phyloP scores from a whole-genome alignment of 2,329 filamentous ascomycete genomes.

The Xylariaceae sp. region DNA sequence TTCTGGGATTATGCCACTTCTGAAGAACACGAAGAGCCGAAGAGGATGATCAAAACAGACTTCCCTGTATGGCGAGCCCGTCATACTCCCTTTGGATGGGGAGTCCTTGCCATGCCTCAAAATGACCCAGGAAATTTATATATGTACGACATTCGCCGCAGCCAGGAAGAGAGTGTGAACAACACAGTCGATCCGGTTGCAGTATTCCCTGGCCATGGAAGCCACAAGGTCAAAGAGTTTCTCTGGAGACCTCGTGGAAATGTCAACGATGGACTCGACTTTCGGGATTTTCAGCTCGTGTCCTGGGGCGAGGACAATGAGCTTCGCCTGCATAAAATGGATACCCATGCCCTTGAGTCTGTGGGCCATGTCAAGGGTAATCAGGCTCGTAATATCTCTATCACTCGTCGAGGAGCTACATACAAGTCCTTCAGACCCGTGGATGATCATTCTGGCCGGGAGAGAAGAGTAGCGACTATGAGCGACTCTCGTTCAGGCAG shows the following conservation, averaged over 20 bases:
- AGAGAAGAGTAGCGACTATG: conserved; percentile 59
- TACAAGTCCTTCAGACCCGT: conserved; percentile 83
- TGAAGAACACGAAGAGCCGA: conserved; percentile 63
- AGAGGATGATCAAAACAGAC: conserved; percentile 73
- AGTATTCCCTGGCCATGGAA: conserved; percentile 58
- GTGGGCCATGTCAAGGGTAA: conserved; percentile 72
- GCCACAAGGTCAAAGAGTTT: conserved; percentile 80
- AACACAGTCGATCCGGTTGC: conserved; percentile 46
- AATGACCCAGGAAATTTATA: conserved; percentile 81
- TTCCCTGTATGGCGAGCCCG: conserved; percentile 90
- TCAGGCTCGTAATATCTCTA: conserved; percentile 60
- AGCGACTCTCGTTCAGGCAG: conserved; percentile 52
- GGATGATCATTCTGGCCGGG: conserved; percentile 53
- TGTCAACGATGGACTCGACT: conserved; percentile 65
- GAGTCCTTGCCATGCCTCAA: conserved; percentile 86
- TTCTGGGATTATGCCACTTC: conserved; percentile 77
- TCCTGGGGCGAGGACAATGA: conserved; percentile 89
- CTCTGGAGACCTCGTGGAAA: conserved; percentile 77
- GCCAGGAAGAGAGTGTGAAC: conserved; percentile 42
- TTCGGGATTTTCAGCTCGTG: conserved; percentile 87
- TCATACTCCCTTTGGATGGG: conserved; percentile 85
- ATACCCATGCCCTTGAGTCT: conserved; percentile 58
- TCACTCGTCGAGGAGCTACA: conserved; percentile 77
- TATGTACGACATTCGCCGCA: conserved; percentile 67
- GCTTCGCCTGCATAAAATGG: conserved; percentile 71